Evolutionary conservation across 2,329 filamentous ascomycete species (phyloP), one percentile per base, ranked within the genome.

Genomic region (Trichoderma gracile): DNA sequence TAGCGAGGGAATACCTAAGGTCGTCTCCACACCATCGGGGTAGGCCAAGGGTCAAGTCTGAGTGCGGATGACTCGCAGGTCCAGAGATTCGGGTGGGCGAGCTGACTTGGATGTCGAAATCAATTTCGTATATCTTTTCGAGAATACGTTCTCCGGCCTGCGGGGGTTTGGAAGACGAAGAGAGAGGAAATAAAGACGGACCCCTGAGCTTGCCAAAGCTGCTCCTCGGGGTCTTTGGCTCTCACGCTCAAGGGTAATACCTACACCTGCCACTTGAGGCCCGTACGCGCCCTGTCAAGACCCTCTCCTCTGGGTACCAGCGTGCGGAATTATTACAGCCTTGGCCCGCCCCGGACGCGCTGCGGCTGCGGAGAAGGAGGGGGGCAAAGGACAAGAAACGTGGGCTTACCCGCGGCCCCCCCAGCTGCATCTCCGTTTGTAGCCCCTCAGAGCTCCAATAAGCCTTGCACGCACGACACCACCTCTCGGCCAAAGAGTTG

Each of bases 391-490:
- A 15, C 6, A 46, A 46, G 58, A 53, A 53, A 54, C 21, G 60
- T 42, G 25, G 23, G 42, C 45, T 56, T 63, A 56, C 52, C 42
- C 52, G 52, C 40, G 30, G 52, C 60, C 42, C 43, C 54, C 52
- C 50, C 19, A 53, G 38, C 47, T 47, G 42, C 50, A 63, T 63
- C 30, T 49, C 33, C 50, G 42, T 55, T 6, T 55, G 23, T 40
- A 63, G 60, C 40, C 40, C 58, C 27, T 10, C 25, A 17, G 15
- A 53, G 40, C 25, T 54, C 58, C 58, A 62, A 62, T 62, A 33
- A 38, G 40, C n/a, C 49, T 19, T 25, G 25, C 21, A 33, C 40
- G 14, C 40, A 53, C 23, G 49, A 62, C 58, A 62, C 58, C 58
- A 62, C 58, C 42, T 46, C 23, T 15, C 9, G 33, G 17, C 7